These are phyloP conservation scores for Aspergillus sp. DNA, from an alignment of 2,329 filamentous ascomycete genomes.

Conservation along the genomic window DNA sequence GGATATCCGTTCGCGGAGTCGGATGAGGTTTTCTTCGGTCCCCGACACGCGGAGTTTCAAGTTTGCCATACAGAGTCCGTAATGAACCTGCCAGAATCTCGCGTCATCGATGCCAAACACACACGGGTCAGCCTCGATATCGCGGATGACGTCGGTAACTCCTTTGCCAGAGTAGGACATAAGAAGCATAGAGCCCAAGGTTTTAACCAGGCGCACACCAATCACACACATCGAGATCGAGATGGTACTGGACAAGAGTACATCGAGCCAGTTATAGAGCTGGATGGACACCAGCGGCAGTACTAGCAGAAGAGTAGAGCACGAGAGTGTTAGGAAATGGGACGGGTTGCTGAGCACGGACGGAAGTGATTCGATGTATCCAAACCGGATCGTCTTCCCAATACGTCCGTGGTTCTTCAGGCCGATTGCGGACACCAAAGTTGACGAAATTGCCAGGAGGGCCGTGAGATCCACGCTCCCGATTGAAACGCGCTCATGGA, in stretches of 20 bases:
- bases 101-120: constrained; percentile 82
- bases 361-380: constrained; percentile 77
- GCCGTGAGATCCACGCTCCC: constrained; percentile 81
- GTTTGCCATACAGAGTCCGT: constrained; percentile 94
- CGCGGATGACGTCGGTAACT: constrained; percentile 73
- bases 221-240: constrained; percentile 85
- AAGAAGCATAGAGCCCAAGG: constrained; percentile 88
- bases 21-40: constrained; percentile 69
- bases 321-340: constrained; percentile 89
- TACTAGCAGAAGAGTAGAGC: constrained; percentile 75
- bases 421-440: constrained; percentile 80
- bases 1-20: constrained; percentile 72
- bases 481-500: constrained; percentile 65
- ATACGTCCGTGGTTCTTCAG: constrained; percentile 90
- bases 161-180: constrained; percentile 74
- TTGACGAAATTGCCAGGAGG: constrained; percentile 76
- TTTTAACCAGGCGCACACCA: constrained; percentile 77
- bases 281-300: constrained; percentile 77
- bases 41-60: constrained; percentile 73
- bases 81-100: constrained; percentile 98
- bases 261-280: constrained; percentile 82
- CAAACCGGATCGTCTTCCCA: constrained; percentile 83
- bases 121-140: constrained; percentile 77
- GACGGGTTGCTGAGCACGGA: constrained; percentile 91
- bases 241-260: constrained; percentile 75